A percentile compares a stretch with the other conserved stretches of the same genome.
Conservation (phyloP, 2,329 filamentous ascomycete genomes). For the Talaromyces sp. region DNA sequence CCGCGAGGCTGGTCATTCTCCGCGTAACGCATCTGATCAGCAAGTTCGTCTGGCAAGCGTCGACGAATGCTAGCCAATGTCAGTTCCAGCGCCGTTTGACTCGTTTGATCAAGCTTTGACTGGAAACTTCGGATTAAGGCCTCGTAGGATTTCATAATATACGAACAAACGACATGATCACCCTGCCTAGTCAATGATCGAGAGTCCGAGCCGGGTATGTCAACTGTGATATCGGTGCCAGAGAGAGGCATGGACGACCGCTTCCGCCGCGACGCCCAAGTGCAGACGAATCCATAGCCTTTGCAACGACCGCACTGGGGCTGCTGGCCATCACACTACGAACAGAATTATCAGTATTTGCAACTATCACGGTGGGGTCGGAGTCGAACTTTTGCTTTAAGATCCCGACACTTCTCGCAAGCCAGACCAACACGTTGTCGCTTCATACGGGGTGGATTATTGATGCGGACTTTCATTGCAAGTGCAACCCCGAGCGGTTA, state of each 20-base stretch:
- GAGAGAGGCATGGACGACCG: neutral
- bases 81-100: slow-evolving; percentile 16
- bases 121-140: slow-evolving; percentile 14
- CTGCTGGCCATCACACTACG: slow-evolving; percentile 23
- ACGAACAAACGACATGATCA: slow-evolving; percentile 9
- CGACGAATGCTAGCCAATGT: slow-evolving; percentile 13
- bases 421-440: slow-evolving; percentile 17
- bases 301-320: slow-evolving; percentile 22
- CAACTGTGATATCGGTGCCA: slow-evolving; percentile 3
- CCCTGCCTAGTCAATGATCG: slow-evolving; percentile 1
- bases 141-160: slow-evolving; percentile 14
- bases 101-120: slow-evolving; percentile 10
- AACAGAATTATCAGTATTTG: neutral
- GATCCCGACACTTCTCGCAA: slow-evolving; percentile 18
- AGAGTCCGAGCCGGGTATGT: slow-evolving; percentile 3
- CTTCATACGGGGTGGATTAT: slow-evolving; percentile 5
- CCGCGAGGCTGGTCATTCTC: neutral
- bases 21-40: neutral
- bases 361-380: neutral
- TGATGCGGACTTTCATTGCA: too few species aligned
- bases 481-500: too few species aligned
- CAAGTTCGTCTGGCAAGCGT: slow-evolving; percentile 11
- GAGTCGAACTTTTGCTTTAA: slow-evolving; percentile 19
- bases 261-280: slow-evolving; percentile 15
- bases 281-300: slow-evolving; percentile 22